Percentiles rank a stretch among this genome's conserved stretches.
Conservation (phyloP, 2,329 filamentous ascomycete species). For the Arthrinium puccinioides region DNA sequence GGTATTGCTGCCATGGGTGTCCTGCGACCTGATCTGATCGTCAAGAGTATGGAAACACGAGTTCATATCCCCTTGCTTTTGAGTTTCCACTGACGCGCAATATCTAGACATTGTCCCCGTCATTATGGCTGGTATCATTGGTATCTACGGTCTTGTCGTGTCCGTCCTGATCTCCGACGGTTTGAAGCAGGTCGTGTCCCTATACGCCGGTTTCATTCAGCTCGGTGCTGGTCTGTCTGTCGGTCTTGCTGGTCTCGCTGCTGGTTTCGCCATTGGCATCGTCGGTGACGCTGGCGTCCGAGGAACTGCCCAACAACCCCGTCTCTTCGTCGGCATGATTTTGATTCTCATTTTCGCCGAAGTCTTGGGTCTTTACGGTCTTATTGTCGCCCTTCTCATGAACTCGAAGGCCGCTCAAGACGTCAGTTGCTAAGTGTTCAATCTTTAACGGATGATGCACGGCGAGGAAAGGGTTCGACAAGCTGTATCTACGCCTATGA, state of each 20-base stretch:
- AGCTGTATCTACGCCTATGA: not conserved
- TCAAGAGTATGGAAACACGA: constrained; percentile 88
- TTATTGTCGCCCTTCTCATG: constrained; percentile 98
- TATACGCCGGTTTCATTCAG: constrained; percentile 82
- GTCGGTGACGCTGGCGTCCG: constrained; percentile 85
- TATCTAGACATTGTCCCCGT: constrained; percentile 89
- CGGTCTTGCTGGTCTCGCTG: constrained; percentile 75
- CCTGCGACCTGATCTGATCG: constrained; percentile 92
- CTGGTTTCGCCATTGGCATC: constrained; percentile 65
- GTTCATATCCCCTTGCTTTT: constrained; percentile 3
- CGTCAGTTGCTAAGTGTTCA: constrained; percentile 21
- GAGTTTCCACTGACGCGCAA: constrained; percentile 14
- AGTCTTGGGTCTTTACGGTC: constrained; percentile 98
- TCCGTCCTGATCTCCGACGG: constrained; percentile 81
- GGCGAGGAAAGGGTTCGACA: constrained; percentile 1
- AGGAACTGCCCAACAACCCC: constrained; percentile 76
- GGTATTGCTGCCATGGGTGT: constrained; percentile 99
- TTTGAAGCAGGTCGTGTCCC: constrained; percentile 61
- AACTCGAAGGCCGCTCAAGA: constrained; percentile 81
- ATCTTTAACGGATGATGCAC: not conserved
- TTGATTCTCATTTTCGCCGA: constrained; percentile 99
- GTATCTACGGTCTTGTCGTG: constrained; percentile 92
- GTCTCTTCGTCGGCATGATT: constrained; percentile 95
- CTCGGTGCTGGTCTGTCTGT: constrained; percentile 77
- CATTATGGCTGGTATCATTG: constrained; percentile 99